Conservation (phyloP, 2,329 filamentous ascomycete species). For the Dactylella cylindrospora region DNA sequence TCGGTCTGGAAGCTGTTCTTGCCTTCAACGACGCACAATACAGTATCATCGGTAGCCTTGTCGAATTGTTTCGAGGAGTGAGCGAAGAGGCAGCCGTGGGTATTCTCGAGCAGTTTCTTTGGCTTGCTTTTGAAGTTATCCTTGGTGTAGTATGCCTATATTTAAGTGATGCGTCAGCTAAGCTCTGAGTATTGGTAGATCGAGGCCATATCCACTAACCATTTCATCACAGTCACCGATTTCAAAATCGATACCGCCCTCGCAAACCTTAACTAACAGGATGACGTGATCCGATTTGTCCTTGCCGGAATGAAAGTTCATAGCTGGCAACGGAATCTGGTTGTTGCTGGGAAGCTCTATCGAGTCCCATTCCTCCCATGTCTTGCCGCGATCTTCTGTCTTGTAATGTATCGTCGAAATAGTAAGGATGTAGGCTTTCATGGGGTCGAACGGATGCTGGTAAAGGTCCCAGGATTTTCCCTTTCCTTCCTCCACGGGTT, state of each 20-base stretch:
- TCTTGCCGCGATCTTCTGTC: slow-evolving; percentile 78
- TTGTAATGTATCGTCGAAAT: slow-evolving; percentile 71
- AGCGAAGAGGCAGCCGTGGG: slow-evolving; percentile 83
- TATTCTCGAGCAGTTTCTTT: slow-evolving; percentile 66
- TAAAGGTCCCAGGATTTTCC: slow-evolving; percentile 62
- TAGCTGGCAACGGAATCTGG: slow-evolving; percentile 58
- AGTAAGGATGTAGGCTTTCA: slow-evolving; percentile 79
- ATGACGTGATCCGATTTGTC: slow-evolving; percentile 64
- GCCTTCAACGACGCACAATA: slow-evolving; percentile 78
- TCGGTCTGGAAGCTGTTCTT: slow-evolving; percentile 69
- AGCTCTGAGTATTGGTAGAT: slow-evolving; percentile 50
- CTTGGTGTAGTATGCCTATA: slow-evolving; percentile 68
- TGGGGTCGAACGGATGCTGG: slow-evolving; percentile 75
- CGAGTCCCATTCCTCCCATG: slow-evolving; percentile 74
- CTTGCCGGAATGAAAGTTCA: slow-evolving; percentile 75
- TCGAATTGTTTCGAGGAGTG: slow-evolving; percentile 73
- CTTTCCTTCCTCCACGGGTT: slow-evolving; percentile 63
- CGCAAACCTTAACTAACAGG: slow-evolving; percentile 67
- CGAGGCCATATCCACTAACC: slow-evolving; percentile 47
- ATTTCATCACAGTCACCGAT: slow-evolving; percentile 65
- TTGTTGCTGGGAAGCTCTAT: slow-evolving; percentile 60
- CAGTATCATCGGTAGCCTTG: slow-evolving; percentile 66
- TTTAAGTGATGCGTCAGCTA: slow-evolving; percentile 52
- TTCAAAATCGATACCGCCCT: slow-evolving; percentile 65
- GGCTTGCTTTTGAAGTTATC: slow-evolving; percentile 76